Base-by-base conservation (phyloP, 2,329 filamentous ascomycete genomes). In the Hypoxylon sp. region DNA sequence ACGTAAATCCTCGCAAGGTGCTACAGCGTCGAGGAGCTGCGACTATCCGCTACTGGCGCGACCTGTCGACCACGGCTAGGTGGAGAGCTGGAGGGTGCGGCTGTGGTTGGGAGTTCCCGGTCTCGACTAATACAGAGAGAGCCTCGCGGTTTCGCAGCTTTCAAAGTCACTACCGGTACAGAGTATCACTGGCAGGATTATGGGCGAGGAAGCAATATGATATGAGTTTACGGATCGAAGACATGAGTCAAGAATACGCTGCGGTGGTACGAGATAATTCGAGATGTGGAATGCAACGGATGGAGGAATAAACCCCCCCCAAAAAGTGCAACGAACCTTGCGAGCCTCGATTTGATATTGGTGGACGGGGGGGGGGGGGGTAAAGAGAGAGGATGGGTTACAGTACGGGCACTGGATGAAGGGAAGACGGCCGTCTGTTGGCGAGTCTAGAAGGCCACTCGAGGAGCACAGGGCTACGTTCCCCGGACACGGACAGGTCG, bases 21-120 rank as follows among this genome's bases (percentile, higher is more conserved):
- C 58, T 66, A 68, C 66, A 62, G 52, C 66, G 61, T 67, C 48
- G 51, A 59, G 42, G 46, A 50, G 55, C 66, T 68, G 65, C 63
- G 58, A 62, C 49, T 63, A 63, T 60, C 63, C 66, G 66, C 31
- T 53, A 48, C 59, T 48, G 23, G 49, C 56, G 59, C 55, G 51
- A 55, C 43, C 43, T 37, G 51, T 56, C 41, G 54, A 51, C 43
- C 29, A 56, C 33, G 40, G 35, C 38, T 50, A 15, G 24, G 42
- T 24, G n/a, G n/a, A n/a, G n/a, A 18, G 31, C 15, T 18, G 35
- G 26, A 31, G 47, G 45, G 49, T 45, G 41, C 54, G 38, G 35
- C 46, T 41, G 37, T 17, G 46, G 29, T 26, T 45, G 35, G 17
- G 15, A 11, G 51, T 18, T 17, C 10, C 18, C 43, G 21, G 45